Evolutionary conservation across 306 rosid species (phyloP).

Genomic region (Cicer yamashitae): DNA sequence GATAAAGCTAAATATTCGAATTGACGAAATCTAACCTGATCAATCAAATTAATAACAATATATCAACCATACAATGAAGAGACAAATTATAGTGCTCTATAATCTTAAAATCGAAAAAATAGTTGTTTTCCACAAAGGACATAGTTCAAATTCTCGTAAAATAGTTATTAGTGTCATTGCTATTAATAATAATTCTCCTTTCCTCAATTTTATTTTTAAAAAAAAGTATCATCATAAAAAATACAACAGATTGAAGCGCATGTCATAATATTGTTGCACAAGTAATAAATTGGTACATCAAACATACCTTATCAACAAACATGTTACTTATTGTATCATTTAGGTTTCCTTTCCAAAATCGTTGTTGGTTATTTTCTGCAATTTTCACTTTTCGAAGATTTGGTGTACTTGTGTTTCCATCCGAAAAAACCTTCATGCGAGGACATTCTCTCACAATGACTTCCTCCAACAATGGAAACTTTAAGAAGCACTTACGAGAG

Average conservation of each 20-base stretch:
- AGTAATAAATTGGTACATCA: no score
- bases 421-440: background rate
- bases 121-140: no score
- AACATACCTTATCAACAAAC: constrained; percentile 13
- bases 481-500: background rate
- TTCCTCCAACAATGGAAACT: background rate
- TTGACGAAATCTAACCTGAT: constrained; percentile 12
- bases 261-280: no score
- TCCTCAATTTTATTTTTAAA: no score
- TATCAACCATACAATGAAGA: background rate
- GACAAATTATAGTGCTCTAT: background rate
- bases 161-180: no score
- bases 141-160: no score
- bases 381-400: background rate
- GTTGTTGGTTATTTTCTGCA: background rate
- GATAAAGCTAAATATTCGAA: background rate
- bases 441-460: constrained; percentile 24
- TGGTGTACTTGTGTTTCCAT: background rate
- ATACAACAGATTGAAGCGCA: no score
- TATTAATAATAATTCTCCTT: no score
- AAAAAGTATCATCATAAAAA: no score
- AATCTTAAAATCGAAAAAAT: no score
- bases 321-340: background rate
- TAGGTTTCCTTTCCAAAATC: background rate
- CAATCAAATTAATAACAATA: background rate